Conservation (phyloP, 768 basidiomycete species). For the Serendipita indica region DNA sequence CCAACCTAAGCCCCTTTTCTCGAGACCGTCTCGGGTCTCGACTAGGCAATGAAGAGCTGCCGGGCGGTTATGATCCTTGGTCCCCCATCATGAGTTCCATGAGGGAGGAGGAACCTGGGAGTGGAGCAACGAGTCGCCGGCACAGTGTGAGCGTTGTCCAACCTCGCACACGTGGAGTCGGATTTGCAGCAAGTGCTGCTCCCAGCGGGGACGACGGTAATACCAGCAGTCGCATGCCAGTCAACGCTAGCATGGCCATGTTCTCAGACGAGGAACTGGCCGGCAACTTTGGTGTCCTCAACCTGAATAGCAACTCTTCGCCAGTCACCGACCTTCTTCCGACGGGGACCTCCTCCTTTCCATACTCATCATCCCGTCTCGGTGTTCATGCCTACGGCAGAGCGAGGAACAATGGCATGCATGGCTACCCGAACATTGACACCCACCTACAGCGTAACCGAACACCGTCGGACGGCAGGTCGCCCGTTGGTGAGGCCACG, state of each 20-base stretch:
- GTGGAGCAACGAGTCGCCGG: constrained; percentile 68
- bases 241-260: constrained; percentile 39
- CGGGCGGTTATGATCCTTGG: constrained; percentile 21
- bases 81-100: constrained; percentile 29
- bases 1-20: constrained; percentile 78
- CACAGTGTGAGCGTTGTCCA: constrained; percentile 78
- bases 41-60: background rate
- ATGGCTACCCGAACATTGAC: background rate
- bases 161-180: constrained; percentile 46
- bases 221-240: constrained; percentile 15
- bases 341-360: constrained; percentile 55
- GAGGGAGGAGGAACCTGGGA: constrained; percentile 32
- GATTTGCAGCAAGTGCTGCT: constrained; percentile 46
- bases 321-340: constrained; percentile 36
- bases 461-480: background rate
- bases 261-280: constrained; percentile 72
- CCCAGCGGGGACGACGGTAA: constrained; percentile 30
- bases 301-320: constrained; percentile 33
- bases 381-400: constrained; percentile 7
- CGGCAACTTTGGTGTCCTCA: constrained; percentile 49
- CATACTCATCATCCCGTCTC: constrained; percentile 55
- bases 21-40: constrained; percentile 42
- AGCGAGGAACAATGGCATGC: background rate
- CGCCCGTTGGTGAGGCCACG: background rate
- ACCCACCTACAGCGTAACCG: constrained; percentile 8